Base-by-base conservation (phyloP, 2,329 filamentous ascomycete genomes). In the Fusarium oligoseptatum region DNA sequence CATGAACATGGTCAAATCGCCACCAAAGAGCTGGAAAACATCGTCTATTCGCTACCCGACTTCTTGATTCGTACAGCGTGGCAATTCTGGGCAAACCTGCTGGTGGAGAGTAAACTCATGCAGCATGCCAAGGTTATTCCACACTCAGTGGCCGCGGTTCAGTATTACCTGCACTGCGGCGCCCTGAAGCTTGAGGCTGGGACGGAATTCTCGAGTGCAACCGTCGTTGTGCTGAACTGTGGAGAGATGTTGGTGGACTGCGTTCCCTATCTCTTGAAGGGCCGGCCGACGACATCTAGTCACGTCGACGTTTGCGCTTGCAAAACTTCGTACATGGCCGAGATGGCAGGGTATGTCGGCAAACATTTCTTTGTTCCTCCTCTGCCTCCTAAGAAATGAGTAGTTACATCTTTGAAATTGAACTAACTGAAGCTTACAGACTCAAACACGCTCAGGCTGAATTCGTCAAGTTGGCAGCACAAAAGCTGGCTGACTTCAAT, bases 121-220 rank as follows among this genome's bases (percentile, higher is more conserved):
- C 67, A 69, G 48, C 62, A 69, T 24, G 67, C 63, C 29, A 69
- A 66, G 24, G 67, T 69, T 39, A 61, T 69, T 7, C 67, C 67
- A 8, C 67, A 69, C 15, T 69, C 67, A 3, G 24, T 41, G 61
- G 67, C 67, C 29, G 48, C 58, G 15, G 32, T 66, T 39, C 67
- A 69, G 29, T 62, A 69, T 29, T 69, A 61, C 29, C 48, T 66
- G n/a, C 56, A 69, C n/a, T 34, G 17, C 17, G 63, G 63, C 3
- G 48, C 57, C 15, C 48, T 69, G 29, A 58, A 39, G 55, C 55
- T 58, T 39, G 55, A 20, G 22, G n/a, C 22, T 6, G 12, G 27
- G 12, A 36, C 3, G n/a, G 24, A 17, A 15, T 22, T 45, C n/a
- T 15, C 14, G 15, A 27, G n/a, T 6, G 20, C 48, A 14, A 50